Percentiles rank a stretch among this genome's conserved stretches.
Evolutionary conservation across 768 basidiomycete species (phyloP).

Genomic region (Tulasnella sp.): DNA sequence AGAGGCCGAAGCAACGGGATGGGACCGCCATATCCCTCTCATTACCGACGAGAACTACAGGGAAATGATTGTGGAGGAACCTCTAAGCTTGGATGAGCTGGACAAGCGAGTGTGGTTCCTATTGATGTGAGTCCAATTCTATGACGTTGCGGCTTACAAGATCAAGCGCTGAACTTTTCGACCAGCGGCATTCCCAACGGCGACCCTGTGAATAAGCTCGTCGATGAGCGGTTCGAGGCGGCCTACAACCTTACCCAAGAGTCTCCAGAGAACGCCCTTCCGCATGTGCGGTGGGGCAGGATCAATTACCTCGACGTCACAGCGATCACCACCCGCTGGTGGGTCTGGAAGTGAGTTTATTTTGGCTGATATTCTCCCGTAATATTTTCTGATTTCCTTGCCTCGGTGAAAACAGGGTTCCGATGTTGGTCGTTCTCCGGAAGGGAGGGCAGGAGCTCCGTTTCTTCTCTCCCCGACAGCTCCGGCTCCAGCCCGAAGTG

Average conservation of each 20-base stretch:
- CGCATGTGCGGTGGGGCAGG: slow-evolving; percentile 73
- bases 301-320: slow-evolving; percentile 87
- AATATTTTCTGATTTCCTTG: slow-evolving; percentile 18
- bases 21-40: slow-evolving; percentile 71
- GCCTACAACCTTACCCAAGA: slow-evolving; percentile 57
- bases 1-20: slow-evolving; percentile 40
- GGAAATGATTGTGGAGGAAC: slow-evolving; percentile 67
- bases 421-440: slow-evolving; percentile 63
- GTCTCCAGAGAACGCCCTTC: slow-evolving; percentile 54
- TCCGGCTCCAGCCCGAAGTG: slow-evolving; percentile 56
- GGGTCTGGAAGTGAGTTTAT: slow-evolving; percentile 65
- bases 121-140: slow-evolving; percentile 55
- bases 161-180: not conserved
- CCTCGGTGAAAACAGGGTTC: slow-evolving; percentile 52
- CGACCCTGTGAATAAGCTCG: slow-evolving; percentile 56
- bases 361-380: slow-evolving; percentile 30
- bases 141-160: not conserved
- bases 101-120: slow-evolving; percentile 70
- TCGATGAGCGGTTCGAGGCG: slow-evolving; percentile 70
- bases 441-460: slow-evolving; percentile 75
- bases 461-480: slow-evolving; percentile 64
- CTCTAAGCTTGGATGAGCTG: slow-evolving; percentile 51
- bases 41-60: slow-evolving; percentile 80
- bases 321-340: slow-evolving; percentile 78
- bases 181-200: slow-evolving; percentile 19